Evolutionary conservation across 2,329 filamentous ascomycete genomes (phyloP).

Genomic region (Aurifilum marmelostoma): DNA sequence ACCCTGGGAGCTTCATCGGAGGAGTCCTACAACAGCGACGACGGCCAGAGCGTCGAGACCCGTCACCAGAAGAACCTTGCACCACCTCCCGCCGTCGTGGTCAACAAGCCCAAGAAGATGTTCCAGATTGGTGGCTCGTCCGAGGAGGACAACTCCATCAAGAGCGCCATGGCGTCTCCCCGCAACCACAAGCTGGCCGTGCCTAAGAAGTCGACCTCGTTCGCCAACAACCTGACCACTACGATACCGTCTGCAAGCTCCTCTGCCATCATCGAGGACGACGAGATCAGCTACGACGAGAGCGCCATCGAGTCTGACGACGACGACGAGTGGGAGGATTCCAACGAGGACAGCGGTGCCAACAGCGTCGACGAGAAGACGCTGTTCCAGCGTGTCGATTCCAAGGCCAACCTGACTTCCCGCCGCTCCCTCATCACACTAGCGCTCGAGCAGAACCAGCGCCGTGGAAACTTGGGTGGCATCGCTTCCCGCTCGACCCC

Average conservation of each 20-base stretch:
- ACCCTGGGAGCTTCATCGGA: slow-evolving; percentile 79
- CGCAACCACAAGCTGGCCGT: slow-evolving; percentile 45
- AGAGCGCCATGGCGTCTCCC: slow-evolving; percentile 53
- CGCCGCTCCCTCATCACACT: slow-evolving; percentile 87
- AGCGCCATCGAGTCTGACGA: slow-evolving; percentile 79
- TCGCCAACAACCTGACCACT: slow-evolving; percentile 74
- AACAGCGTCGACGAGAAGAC: slow-evolving; percentile 80
- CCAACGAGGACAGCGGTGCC: slow-evolving; percentile 76
- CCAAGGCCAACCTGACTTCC: slow-evolving; percentile 80
- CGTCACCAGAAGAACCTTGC: slow-evolving; percentile 32
- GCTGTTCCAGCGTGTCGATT: slow-evolving; percentile 90
- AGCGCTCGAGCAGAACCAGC: slow-evolving; percentile 79
- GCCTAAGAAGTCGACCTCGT: slow-evolving; percentile 78
- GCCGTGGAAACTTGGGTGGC: slow-evolving; percentile 69
- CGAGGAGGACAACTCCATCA: slow-evolving; percentile 79
- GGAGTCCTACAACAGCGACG: slow-evolving; percentile 70
- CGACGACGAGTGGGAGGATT: slow-evolving; percentile 67
- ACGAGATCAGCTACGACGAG: slow-evolving; percentile 72
- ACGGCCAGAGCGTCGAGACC: slow-evolving; percentile 52
- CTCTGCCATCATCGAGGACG: slow-evolving; percentile 47
- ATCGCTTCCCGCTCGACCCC: slow-evolving; percentile 69
- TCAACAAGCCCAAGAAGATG: slow-evolving; percentile 46
- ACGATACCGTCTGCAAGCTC: slow-evolving; percentile 58
- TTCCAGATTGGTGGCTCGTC: slow-evolving; percentile 63
- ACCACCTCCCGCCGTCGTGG: slow-evolving; percentile 40